A percentile compares a stretch with the other conserved stretches of the same genome.
Evolutionary conservation across 2,329 filamentous ascomycete species (phyloP).

Genomic region (Leptographium flavum): DNA sequence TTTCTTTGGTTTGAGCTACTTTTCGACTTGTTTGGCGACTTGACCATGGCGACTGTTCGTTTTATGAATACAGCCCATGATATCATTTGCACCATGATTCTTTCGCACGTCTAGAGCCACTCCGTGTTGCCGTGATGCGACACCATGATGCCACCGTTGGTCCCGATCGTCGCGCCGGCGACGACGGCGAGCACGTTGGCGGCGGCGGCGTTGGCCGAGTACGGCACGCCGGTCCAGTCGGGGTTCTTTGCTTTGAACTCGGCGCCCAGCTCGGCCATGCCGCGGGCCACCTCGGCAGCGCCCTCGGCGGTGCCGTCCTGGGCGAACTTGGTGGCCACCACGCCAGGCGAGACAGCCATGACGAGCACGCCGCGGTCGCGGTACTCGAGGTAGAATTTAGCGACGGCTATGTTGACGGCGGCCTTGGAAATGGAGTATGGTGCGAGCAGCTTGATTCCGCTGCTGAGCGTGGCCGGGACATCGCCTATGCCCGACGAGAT

Average conservation of each 20-base stretch:
- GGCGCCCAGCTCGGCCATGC: conserved; percentile 12
- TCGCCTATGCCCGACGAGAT: conserved; percentile 36
- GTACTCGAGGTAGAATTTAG: conserved; percentile 38
- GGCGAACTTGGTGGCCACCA: conserved; percentile 24
- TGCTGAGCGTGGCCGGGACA: conserved; percentile 23
- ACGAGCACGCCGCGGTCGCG: conserved; percentile 35
- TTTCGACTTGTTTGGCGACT: no score
- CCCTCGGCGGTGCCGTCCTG: conserved; percentile 10
- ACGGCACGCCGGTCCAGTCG: conserved; percentile 19
- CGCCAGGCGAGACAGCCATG: conserved; percentile 34
- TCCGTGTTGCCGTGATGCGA: conserved; percentile 38
- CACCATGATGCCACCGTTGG: conserved; percentile 34
- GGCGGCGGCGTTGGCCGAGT: conserved; percentile 22
- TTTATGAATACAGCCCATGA: no score
- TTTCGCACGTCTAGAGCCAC: conserved; percentile 27
- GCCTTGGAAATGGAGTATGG: conserved; percentile 36
- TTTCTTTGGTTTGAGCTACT: no score
- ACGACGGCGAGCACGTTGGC: conserved; percentile 20
- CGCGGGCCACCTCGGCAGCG: conserved; percentile 13
- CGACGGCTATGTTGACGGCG: conserved; percentile 34
- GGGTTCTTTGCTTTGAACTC: conserved; percentile 25
- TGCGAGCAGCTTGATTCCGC: conserved; percentile 18
- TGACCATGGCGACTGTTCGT: no score
- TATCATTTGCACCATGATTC: neutral
- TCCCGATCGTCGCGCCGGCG: conserved; percentile 25